Conservation (phyloP, 1,139 yeast genomes). For the Lodderomyces oxycetoniae region DNA sequence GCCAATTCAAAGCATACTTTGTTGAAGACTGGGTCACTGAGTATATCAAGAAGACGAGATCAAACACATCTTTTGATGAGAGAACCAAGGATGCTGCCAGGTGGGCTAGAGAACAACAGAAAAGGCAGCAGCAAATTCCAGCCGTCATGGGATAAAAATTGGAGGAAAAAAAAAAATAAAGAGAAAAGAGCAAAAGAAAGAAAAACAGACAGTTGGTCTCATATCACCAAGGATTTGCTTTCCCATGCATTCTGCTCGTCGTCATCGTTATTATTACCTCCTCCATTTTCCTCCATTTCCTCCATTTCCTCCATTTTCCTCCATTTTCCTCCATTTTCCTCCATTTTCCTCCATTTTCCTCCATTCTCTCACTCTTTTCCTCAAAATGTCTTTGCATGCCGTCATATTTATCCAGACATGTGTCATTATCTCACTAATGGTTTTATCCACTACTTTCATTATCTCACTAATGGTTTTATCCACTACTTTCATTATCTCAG, state of each 20-base stretch:
- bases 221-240: neutral
- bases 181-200: neutral
- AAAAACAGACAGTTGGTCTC: neutral
- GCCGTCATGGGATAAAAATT: conserved; percentile 7
- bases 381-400: too few species aligned
- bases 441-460: too few species aligned
- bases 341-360: neutral
- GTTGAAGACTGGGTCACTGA: conserved; percentile 73
- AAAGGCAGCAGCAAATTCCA: conserved; percentile 34
- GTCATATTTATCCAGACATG: too few species aligned
- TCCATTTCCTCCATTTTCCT: neutral
- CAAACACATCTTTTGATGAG: conserved; percentile 55
- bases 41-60: conserved; percentile 69
- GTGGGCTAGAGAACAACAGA: conserved; percentile 93
- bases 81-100: conserved; percentile 83
- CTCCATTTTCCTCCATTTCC: conserved; percentile 1
- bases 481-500: too few species aligned
- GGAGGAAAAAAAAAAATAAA: too few species aligned
- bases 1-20: conserved; percentile 63
- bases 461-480: neutral
- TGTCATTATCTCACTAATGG: too few species aligned
- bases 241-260: conserved; percentile 1
- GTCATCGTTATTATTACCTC: conserved; percentile 1
- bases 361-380: too few species aligned
- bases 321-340: neutral